Percentiles rank a stretch among this genome's conserved stretches.
These are phyloP conservation scores for Dactylellina sp. DNA, from an alignment of 2,329 filamentous ascomycete species.

Conservation along the genomic window DNA sequence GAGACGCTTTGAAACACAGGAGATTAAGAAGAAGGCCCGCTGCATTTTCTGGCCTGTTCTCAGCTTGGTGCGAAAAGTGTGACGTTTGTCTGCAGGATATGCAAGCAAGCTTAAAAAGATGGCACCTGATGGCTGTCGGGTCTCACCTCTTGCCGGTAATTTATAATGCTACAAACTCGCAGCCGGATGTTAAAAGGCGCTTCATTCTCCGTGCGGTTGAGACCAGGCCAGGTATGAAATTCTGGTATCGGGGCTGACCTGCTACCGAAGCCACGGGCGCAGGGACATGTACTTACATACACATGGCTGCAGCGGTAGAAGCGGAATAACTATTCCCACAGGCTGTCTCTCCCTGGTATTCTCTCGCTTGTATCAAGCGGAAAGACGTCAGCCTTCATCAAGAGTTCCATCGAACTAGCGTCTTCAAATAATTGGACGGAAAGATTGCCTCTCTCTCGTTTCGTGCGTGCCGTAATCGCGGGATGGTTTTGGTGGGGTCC, in stretches of 20 bases:
- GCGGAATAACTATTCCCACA: no score
- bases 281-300: background rate
- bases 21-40: conserved; percentile 12
- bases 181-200: conserved; percentile 3
- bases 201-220: background rate
- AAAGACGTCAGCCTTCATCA: no score
- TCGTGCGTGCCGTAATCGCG: conserved; percentile 2
- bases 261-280: background rate
- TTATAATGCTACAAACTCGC: background rate
- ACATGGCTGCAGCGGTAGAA: no score
- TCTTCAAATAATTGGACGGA: no score
- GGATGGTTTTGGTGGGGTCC: conserved; percentile 14
- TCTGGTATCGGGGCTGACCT: background rate
- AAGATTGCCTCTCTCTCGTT: no score
- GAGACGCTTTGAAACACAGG: conserved; percentile 15
- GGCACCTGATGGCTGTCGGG: background rate
- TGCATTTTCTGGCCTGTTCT: no score
- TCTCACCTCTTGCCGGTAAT: conserved; percentile 10
- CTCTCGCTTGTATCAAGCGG: no score
- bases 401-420: no score
- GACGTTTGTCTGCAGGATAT: conserved; percentile 47
- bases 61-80: conserved; percentile 12
- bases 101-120: conserved; percentile 13
- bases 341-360: no score
- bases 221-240: background rate